Conservation (phyloP, 2,329 filamentous ascomycete species). For the Fusarium falciforme region DNA sequence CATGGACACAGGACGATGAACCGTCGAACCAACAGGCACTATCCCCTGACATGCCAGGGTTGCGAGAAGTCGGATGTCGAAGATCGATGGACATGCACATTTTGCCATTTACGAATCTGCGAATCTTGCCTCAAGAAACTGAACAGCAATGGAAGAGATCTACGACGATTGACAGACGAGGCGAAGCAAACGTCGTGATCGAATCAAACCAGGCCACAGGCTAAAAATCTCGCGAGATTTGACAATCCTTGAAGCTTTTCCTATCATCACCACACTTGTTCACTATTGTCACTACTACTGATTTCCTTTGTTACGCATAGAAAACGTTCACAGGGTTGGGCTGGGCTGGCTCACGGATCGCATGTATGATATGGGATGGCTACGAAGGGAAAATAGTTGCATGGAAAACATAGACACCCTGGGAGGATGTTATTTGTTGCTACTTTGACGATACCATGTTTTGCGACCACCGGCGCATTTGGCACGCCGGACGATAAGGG, state of each 20-base stretch:
- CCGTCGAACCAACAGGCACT: slow-evolving; percentile 59
- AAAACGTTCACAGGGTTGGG: slow-evolving; percentile 12
- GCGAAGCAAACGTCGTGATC: slow-evolving; percentile 15
- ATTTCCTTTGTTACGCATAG: slow-evolving; percentile 38
- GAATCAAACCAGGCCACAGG: neutral
- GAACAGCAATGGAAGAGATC: slow-evolving; percentile 54
- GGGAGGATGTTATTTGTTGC: slow-evolving; percentile 20
- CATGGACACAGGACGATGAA: slow-evolving; percentile 62
- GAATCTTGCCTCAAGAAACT: slow-evolving; percentile 58
- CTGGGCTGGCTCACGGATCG: slow-evolving; percentile 26
- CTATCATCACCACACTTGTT: slow-evolving; percentile 1
- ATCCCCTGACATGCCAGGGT: slow-evolving; percentile 65
- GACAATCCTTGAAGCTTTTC: slow-evolving; percentile 5
- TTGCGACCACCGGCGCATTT: slow-evolving; percentile 17
- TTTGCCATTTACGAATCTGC: slow-evolving; percentile 66
- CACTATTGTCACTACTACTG: neutral
- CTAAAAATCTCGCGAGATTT: neutral
- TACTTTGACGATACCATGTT: slow-evolving; percentile 35
- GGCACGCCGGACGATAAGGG: slow-evolving; percentile 4
- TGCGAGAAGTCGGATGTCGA: slow-evolving; percentile 60
- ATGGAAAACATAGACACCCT: slow-evolving; percentile 26
- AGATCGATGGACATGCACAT: slow-evolving; percentile 60
- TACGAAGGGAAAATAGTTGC: slow-evolving; percentile 2
- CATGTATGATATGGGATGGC: slow-evolving; percentile 37
- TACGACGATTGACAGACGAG: slow-evolving; percentile 55